phyloP scores from a whole-genome alignment of 2,329 filamentous ascomycete genomes.

The Corynespora cassiicola region DNA sequence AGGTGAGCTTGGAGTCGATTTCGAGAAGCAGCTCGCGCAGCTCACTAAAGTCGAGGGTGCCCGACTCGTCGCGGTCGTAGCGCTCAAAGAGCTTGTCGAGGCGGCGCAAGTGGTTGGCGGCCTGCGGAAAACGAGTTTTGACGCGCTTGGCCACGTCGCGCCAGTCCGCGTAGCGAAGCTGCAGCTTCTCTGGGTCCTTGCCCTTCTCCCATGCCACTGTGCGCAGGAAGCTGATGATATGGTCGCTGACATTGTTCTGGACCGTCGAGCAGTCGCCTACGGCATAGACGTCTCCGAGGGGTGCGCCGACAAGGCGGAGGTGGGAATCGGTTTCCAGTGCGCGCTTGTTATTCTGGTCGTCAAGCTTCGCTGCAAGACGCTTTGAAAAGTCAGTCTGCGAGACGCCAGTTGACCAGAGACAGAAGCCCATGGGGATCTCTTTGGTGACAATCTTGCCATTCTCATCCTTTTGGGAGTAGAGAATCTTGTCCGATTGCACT shows the following conservation, averaged over 20 bases:
- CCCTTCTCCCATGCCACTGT: slow-evolving; percentile 91
- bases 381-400: slow-evolving; percentile 82
- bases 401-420: slow-evolving; percentile 96
- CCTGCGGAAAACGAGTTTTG: slow-evolving; percentile 89
- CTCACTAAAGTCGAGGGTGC: slow-evolving; percentile 93
- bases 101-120: slow-evolving; percentile 82
- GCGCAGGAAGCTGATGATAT: slow-evolving; percentile 88
- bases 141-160: slow-evolving; percentile 82
- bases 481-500: slow-evolving; percentile 80
- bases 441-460: slow-evolving; percentile 81
- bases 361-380: slow-evolving; percentile 77
- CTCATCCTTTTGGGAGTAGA: slow-evolving; percentile 83
- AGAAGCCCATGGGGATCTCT: slow-evolving; percentile 94
- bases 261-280: slow-evolving; percentile 96
- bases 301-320: slow-evolving; percentile 85
- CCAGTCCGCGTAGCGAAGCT: slow-evolving; percentile 90
- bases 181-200: slow-evolving; percentile 85
- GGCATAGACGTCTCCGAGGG: slow-evolving; percentile 92
- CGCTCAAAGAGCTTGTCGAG: slow-evolving; percentile 89
- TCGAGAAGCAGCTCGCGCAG: slow-evolving; percentile 85
- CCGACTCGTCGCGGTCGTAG: slow-evolving; percentile 92
- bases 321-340: slow-evolving; percentile 95
- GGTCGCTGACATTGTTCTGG: slow-evolving; percentile 94
- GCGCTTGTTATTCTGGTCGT: slow-evolving; percentile 83
- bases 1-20: slow-evolving; percentile 94